phyloP scores from a whole-genome alignment of 179 eudicot species.

The Patellifolia procumbens region DNA sequence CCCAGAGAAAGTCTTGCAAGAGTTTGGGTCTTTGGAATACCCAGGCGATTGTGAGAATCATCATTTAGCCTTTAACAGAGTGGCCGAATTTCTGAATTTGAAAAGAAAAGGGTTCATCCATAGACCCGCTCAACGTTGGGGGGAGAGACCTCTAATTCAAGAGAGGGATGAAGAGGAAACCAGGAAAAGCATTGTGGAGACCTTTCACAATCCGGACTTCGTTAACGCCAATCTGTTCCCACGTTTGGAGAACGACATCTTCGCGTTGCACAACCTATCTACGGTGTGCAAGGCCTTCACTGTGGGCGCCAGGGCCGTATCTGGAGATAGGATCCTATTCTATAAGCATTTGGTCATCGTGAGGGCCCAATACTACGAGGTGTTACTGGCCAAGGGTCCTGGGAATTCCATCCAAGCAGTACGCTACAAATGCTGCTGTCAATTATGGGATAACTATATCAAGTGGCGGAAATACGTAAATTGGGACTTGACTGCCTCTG shows the following conservation, averaged over 20 bases:
- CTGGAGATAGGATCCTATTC: background rate
- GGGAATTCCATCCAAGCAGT: background rate
- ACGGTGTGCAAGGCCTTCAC: background rate
- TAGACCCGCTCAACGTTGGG: background rate
- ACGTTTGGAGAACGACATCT: background rate
- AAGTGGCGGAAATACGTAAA: conserved; percentile 36
- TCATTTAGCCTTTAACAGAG: no score
- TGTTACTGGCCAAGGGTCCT: background rate
- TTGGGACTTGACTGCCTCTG: conserved; percentile 64
- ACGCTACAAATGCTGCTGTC: background rate
- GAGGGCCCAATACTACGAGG: background rate
- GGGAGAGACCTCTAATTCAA: background rate
- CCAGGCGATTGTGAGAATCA: no score
- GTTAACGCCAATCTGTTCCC: background rate
- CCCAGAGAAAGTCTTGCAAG: no score
- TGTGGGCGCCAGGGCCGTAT: background rate
- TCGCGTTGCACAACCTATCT: background rate
- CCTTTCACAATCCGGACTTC: background rate
- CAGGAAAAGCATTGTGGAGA: background rate
- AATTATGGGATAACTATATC: no score
- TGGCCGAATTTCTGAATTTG: no score
- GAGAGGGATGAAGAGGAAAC: background rate
- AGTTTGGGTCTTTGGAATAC: no score
- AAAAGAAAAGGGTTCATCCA: background rate
- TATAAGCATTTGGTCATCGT: background rate